Conservation (phyloP, 495 filamentous ascomycete species). For the Neurospora sp. region DNA sequence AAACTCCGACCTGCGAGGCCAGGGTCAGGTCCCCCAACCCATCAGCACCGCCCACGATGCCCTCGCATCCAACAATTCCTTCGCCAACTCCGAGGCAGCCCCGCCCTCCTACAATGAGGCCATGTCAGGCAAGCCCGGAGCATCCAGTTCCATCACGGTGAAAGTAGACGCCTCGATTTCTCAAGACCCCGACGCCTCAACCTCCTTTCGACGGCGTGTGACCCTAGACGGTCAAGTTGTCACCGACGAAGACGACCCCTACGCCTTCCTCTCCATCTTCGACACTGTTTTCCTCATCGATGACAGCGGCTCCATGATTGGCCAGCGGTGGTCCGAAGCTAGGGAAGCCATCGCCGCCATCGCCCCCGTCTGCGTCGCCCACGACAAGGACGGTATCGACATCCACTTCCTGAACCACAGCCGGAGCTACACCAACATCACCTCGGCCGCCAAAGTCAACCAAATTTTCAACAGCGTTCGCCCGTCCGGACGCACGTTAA, state of each 20-base stretch:
- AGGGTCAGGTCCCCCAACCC: neutral
- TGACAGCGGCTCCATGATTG: constrained; percentile 84
- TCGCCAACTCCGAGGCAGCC: constrained; percentile 1
- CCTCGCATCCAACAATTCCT: neutral
- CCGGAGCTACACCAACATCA: constrained; percentile 48
- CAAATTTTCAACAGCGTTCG: constrained; percentile 56
- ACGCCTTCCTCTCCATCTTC: constrained; percentile 75
- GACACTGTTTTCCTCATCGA: constrained; percentile 93
- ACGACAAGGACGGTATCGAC: constrained; percentile 88
- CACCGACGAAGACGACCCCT: constrained; percentile 48
- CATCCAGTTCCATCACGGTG: constrained; percentile 3
- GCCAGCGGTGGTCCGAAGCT: constrained; percentile 66
- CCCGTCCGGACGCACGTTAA: constrained; percentile 62
- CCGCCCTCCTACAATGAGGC: constrained; percentile 12
- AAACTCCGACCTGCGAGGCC: neutral
- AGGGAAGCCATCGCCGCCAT: constrained; percentile 62
- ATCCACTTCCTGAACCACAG: constrained; percentile 77
- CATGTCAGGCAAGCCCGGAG: constrained; percentile 5
- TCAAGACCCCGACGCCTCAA: neutral
- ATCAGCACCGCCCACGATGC: neutral
- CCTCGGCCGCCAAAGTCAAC: constrained; percentile 38
- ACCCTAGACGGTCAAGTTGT: neutral
- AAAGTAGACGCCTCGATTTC: neutral
- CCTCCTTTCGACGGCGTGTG: neutral
- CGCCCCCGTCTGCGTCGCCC: constrained; percentile 71